Conservation (phyloP, 192 early-diverging fungal genomes). For the Pilobolus umbonatus region DNA sequence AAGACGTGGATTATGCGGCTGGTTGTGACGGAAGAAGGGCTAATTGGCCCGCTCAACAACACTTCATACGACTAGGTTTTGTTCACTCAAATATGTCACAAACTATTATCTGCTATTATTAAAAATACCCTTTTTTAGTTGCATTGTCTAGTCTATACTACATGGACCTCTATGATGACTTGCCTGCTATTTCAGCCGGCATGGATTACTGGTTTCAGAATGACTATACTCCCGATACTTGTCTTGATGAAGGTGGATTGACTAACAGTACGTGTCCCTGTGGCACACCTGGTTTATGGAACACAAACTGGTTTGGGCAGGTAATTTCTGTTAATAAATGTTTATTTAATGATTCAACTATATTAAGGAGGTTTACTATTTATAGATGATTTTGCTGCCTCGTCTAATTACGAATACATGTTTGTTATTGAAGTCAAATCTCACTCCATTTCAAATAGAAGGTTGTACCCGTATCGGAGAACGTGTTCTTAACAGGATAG, state of each 20-base stretch:
- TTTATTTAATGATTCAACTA: background rate
- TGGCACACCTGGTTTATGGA: conserved; percentile 32
- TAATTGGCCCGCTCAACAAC: conserved; percentile 23
- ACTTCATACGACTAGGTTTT: conserved; percentile 16
- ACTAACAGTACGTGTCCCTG: conserved; percentile 26
- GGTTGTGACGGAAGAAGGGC: conserved; percentile 24
- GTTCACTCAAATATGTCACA: background rate
- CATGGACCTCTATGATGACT: too few relatives aligned
- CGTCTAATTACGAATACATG: conserved; percentile 11
- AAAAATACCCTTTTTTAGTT: conserved; percentile 8
- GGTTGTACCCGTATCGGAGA: conserved; percentile 12
- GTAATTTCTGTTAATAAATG: conserved; percentile 8
- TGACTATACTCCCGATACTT: conserved; percentile 10
- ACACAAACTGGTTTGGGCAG: conserved; percentile 29
- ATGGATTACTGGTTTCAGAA: conserved; percentile 27
- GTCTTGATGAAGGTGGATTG: conserved; percentile 20
- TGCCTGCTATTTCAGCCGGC: conserved; percentile 4
- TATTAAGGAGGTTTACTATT: background rate
- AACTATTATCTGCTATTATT: background rate
- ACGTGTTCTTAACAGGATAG: conserved; percentile 8
- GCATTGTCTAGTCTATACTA: conserved; percentile 16
- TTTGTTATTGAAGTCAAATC: conserved; percentile 11
- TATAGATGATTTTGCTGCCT: conserved; percentile 18
- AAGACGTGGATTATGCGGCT: conserved; percentile 24
- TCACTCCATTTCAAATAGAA: background rate